These are phyloP conservation scores for Heliosperma pusillum DNA, from an alignment of 148 eudicot species.

Conservation along the genomic window DNA sequence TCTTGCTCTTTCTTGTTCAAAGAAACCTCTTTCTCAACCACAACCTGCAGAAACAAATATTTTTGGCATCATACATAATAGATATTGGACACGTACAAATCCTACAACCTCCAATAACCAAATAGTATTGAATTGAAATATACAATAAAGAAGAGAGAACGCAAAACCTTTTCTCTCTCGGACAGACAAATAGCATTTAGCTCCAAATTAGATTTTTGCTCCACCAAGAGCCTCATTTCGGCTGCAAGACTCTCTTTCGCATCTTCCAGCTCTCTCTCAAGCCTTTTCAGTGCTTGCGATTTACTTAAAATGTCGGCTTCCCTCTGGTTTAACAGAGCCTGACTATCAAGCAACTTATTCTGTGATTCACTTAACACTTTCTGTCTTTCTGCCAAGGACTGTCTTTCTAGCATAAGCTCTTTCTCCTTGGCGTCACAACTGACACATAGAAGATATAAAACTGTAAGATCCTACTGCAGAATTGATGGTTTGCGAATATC, in stretches of 20 bases:
- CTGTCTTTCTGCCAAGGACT: slow-evolving; percentile 67
- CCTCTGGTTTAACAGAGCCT: slow-evolving; percentile 74
- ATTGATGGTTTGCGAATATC: neutral
- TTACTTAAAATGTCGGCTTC: slow-evolving; percentile 60
- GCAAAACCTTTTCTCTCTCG: slow-evolving; percentile 75
- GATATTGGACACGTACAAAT: neutral
- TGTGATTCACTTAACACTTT: slow-evolving; percentile 57
- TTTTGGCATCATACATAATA: neutral
- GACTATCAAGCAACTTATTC: slow-evolving; percentile 66
- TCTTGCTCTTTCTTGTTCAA: slow-evolving; percentile 70
- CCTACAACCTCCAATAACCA: neutral
- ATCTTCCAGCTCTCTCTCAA: slow-evolving; percentile 66
- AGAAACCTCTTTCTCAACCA: slow-evolving; percentile 51
- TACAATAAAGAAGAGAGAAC: neutral
- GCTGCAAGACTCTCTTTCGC: slow-evolving; percentile 48
- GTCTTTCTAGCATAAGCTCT: slow-evolving; percentile 70
- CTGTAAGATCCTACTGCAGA: neutral
- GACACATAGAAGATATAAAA: slow-evolving; percentile 16
- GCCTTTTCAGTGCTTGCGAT: slow-evolving; percentile 52
- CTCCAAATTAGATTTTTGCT: slow-evolving; percentile 46
- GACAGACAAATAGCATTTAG: slow-evolving; percentile 46
- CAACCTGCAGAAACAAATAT: slow-evolving; percentile 42
- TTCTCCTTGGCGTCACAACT: slow-evolving; percentile 85
- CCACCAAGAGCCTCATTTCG: slow-evolving; percentile 42
- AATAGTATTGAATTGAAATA: neutral